These are phyloP conservation scores for Entonaema liquescens DNA, from an alignment of 495 filamentous ascomycete species.

Conservation along the genomic window DNA sequence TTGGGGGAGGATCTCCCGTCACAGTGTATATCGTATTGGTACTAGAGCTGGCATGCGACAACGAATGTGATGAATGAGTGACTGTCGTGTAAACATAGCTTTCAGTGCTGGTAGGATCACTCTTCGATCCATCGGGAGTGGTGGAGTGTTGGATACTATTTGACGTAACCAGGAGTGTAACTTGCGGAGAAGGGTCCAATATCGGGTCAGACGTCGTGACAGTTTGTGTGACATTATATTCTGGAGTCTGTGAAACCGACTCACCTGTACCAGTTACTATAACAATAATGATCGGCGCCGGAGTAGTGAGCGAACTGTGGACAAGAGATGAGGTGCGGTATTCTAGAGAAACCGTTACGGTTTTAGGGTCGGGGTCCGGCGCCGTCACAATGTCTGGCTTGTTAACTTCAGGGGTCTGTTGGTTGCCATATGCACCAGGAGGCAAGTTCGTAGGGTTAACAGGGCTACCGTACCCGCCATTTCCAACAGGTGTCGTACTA, in stretches of 20 bases:
- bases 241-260: constrained; percentile 5
- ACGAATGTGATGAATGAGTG: constrained; percentile 2
- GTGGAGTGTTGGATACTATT: background rate
- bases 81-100: constrained; percentile 30
- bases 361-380: constrained; percentile 16
- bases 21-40: constrained; percentile 14
- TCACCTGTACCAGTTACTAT: constrained; percentile 12
- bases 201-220: constrained; percentile 17
- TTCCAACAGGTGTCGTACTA: constrained; percentile 1
- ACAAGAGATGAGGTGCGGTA: background rate
- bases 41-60: constrained; percentile 6
- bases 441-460: constrained; percentile 20
- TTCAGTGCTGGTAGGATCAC: background rate
- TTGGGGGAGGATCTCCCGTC: constrained; percentile 15
- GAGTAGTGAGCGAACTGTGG: background rate
- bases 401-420: constrained; percentile 9
- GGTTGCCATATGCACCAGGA: constrained; percentile 32
- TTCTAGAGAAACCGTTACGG: constrained; percentile 21
- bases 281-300: constrained; percentile 7
- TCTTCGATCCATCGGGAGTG: background rate
- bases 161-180: background rate
- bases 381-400: constrained; percentile 11
- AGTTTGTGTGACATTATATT: constrained; percentile 19
- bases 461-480: constrained; percentile 30
- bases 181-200: background rate